A percentile compares a stretch with the other conserved stretches of the same genome.
These are phyloP conservation scores for Cornus controversa DNA, from an alignment of 148 eudicot species.

Conservation along the genomic window DNA sequence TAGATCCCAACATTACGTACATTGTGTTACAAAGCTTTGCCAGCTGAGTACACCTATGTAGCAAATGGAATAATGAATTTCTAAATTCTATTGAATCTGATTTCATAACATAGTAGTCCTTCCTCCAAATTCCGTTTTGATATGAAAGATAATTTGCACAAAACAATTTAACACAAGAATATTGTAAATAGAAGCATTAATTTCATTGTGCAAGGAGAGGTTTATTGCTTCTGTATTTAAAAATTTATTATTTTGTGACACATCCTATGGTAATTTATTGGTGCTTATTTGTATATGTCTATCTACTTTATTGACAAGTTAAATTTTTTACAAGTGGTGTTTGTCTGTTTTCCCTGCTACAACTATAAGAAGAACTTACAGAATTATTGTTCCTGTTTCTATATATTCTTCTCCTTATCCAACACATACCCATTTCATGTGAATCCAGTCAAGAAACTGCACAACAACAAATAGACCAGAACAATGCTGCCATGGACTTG, in stretches of 20 bases:
- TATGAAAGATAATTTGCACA: no score
- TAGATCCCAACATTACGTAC: no score
- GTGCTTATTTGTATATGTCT: not conserved
- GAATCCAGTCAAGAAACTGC: constrained; percentile 55
- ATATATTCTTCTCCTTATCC: not conserved
- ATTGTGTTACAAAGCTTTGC: not conserved
- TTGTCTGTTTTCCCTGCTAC: not conserved
- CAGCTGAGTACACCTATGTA: no score
- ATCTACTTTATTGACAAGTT: not conserved
- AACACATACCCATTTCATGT: not conserved
- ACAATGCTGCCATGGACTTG: constrained; percentile 77
- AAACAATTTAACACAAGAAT: no score
- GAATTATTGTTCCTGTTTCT: not conserved
- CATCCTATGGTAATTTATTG: no score
- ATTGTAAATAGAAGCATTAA: no score
- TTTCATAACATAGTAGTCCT: no score
- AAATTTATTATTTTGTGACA: no score
- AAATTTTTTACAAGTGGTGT: not conserved
- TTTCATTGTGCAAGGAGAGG: no score
- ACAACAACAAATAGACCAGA: constrained; percentile 47
- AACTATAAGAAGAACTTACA: not conserved
- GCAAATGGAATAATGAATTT: not conserved
- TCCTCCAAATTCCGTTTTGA: not conserved
- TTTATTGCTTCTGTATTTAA: no score
- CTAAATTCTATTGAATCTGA: not conserved